phyloP scores from a whole-genome alignment of 495 filamentous ascomycete species.

The Neohortaea acidophila region DNA sequence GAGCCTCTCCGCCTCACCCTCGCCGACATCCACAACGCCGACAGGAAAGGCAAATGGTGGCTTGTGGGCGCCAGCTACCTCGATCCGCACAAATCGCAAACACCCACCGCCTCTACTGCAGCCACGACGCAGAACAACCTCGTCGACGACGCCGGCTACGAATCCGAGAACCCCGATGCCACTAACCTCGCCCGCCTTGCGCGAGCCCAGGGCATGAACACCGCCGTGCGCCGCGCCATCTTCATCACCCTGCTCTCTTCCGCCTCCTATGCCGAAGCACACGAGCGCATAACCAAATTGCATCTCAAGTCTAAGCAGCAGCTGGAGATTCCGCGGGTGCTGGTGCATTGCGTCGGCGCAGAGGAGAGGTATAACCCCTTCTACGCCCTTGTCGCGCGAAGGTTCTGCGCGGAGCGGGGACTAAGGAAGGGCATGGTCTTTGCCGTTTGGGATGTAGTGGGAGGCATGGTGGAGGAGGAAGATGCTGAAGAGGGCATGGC shows the following conservation, averaged over 20 bases:
- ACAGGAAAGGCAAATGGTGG: conserved; percentile 96
- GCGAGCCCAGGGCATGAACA: conserved; percentile 81
- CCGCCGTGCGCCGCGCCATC: conserved; percentile 78
- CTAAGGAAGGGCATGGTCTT: conserved; percentile 53
- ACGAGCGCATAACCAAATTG: conserved; percentile 61
- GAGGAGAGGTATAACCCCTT: conserved; percentile 84
- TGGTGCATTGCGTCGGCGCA: conserved; percentile 72
- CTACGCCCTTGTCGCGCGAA: conserved; percentile 70
- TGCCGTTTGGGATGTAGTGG: conserved; percentile 75
- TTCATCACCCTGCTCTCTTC: conserved; percentile 86
- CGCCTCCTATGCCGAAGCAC: conserved; percentile 68
- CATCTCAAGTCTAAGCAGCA: conserved; percentile 73
- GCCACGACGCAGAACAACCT: conserved; percentile 4
- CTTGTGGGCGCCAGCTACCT: conserved; percentile 85
- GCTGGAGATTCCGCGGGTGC: conserved; percentile 70
- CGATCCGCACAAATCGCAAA: conserved; percentile 21
- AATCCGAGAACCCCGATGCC: conserved; percentile 21
- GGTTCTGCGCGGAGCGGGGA: conserved; percentile 44
- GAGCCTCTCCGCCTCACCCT: conserved; percentile 74
- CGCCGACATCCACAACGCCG: conserved; percentile 60
- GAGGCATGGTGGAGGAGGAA: conserved; percentile 48
- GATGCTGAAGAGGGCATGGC: conserved; percentile 29
- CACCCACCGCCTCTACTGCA: conserved; percentile 13
- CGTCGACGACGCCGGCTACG: conserved; percentile 10
- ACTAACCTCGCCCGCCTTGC: conserved; percentile 57